Percentiles rank a stretch among this genome's conserved stretches.
These are phyloP conservation scores for Cercospora citrullina DNA, from an alignment of 2,329 filamentous ascomycete species.

Conservation along the genomic window DNA sequence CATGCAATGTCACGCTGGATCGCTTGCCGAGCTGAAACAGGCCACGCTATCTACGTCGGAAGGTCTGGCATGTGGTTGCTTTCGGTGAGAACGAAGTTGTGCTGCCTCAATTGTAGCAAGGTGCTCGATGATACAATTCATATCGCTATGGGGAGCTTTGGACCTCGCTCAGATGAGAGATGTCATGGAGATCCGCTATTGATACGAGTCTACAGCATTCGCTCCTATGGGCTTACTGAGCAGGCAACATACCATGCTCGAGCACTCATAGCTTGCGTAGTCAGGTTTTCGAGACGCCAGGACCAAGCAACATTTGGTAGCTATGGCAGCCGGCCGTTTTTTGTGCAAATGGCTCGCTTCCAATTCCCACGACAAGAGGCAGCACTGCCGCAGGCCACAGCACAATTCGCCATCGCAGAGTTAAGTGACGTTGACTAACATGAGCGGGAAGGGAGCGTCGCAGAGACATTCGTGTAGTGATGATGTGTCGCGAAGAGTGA, in stretches of 20 bases:
- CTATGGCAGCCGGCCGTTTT: too few relatives aligned
- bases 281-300: neutral
- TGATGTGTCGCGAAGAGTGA: neutral
- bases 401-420: neutral
- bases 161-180: neutral
- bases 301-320: too few relatives aligned
- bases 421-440: neutral
- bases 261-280: neutral
- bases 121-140: neutral
- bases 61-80: neutral
- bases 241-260: neutral
- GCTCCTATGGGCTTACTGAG: neutral
- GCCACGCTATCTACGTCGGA: neutral
- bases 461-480: neutral
- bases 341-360: neutral
- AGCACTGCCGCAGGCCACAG: neutral
- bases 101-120: neutral
- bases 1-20: neutral
- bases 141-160: neutral
- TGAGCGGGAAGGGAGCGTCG: neutral
- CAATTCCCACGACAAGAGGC: neutral
- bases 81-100: neutral
- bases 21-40: neutral
- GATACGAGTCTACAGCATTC: neutral
- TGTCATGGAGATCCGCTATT: neutral